A percentile compares a stretch with the other conserved stretches of the same genome.
These are phyloP conservation scores for Funneliformis caledonium DNA, from an alignment of 371 early-diverging fungal genomes.

Conservation along the genomic window DNA sequence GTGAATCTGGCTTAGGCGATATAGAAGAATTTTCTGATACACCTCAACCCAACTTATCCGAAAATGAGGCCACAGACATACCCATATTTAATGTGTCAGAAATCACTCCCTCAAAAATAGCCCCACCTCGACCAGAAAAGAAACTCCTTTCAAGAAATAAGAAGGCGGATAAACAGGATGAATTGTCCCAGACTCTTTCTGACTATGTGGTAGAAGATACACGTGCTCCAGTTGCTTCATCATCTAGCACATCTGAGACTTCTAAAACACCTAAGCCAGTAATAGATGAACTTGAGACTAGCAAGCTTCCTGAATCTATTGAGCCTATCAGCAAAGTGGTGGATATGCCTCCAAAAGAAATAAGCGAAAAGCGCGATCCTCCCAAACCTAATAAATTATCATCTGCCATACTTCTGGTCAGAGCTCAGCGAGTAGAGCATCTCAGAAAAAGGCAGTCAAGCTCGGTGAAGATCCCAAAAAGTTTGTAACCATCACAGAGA, in stretches of 20 bases:
- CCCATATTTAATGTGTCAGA: conserved; percentile 29
- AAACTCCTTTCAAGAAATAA: no score
- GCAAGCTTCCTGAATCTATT: neutral
- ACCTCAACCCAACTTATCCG: neutral
- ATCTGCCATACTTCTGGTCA: no score
- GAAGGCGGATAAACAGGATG: no score
- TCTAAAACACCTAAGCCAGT: neutral
- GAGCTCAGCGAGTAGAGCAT: no score
- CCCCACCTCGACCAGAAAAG: neutral
- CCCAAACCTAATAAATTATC: no score
- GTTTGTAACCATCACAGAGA: neutral
- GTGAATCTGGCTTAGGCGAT: conserved; percentile 27
- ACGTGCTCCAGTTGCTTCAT: neutral
- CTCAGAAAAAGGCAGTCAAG: neutral
- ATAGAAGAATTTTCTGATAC: conserved; percentile 23
- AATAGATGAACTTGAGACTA: neutral
- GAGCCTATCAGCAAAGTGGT: neutral
- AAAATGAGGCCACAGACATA: conserved; percentile 30
- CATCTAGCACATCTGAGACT: neutral
- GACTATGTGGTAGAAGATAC: neutral
- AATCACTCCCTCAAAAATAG: neutral
- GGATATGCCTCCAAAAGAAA: no score
- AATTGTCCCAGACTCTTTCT: neutral
- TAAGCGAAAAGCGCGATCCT: no score
- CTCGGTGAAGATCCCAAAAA: neutral